Base-by-base conservation (phyloP, 164 flowering plant species). In the Brasenia schreberi region DNA sequence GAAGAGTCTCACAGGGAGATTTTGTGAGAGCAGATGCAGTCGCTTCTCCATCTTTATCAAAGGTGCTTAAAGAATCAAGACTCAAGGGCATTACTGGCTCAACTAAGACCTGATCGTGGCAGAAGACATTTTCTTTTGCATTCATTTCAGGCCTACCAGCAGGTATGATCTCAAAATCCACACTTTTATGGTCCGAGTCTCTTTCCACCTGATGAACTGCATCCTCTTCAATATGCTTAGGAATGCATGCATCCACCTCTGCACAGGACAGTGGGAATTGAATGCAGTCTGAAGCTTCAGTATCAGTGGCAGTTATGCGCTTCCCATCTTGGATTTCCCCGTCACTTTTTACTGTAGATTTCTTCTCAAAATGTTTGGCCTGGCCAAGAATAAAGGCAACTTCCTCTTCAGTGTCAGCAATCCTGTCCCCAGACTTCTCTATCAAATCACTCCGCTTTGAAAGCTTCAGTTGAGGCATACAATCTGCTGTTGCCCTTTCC, bases 331-430 rank as follows among this genome's bases (percentile, higher is more conserved):
- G 72, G 64, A 17, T 16, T 43, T 67, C 10, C 42, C 49, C 62
- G 53, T 66, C 75, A 72, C 74, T 67, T 69, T 82, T 80, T 49
- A 64, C 77, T 33, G 70, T 79, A 14, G 45, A 18, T 43, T 66
- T 62, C 65, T 71, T 63, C 64, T 78, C 83, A 43, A 77, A 66
- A 78, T 65, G 69, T 67, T 82, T 81, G 63, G 66, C 77, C 72
- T 65, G 81, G 69, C 84, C 92, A 76, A 81, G 70, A 65, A 82
- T 82, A 71, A 76, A 83, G 44, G 89, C 79, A 70, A 80, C 90
- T 69, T 85, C 90, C 70, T 81, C 88, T 64, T 80, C 88, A n/a
- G 81, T 74, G 78, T 87, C 96, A 67, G 84, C 79, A 72, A 75
- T 43, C 1, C 77, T 73, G 49, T 77, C 71, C 64, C 77, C 83